phyloP scores from a whole-genome alignment of 441 rosid genomes.

The Monsonia emarginata region DNA sequence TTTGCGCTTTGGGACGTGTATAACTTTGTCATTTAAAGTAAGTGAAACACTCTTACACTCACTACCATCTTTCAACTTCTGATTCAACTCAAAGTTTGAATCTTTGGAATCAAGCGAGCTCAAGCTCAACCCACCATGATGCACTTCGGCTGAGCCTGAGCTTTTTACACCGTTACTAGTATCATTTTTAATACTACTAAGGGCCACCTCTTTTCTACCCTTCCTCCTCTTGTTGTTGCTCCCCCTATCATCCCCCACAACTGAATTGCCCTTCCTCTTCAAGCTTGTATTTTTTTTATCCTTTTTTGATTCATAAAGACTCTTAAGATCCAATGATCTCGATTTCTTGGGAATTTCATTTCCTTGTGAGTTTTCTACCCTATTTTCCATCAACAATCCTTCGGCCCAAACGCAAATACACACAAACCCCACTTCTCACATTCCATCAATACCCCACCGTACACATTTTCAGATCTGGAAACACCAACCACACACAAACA shows the following conservation, averaged over 20 bases:
- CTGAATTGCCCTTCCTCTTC: slow-evolving; percentile 49
- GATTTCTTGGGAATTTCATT: slow-evolving; percentile 60
- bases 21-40: slow-evolving; percentile 35
- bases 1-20: slow-evolving; percentile 61
- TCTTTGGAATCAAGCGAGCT: slow-evolving; percentile 29
- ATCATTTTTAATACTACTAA: slow-evolving; percentile 41
- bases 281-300: slow-evolving; percentile 30
- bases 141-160: slow-evolving; percentile 35
- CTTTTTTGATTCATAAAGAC: slow-evolving; percentile 48
- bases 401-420: slow-evolving; percentile 39
- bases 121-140: slow-evolving; percentile 31
- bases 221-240: slow-evolving; percentile 43
- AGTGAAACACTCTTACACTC: slow-evolving; percentile 36
- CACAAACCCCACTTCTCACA: slow-evolving; percentile 36
- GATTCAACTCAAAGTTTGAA: slow-evolving; percentile 31
- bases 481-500: slow-evolving; percentile 24
- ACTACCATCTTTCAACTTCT: slow-evolving; percentile 25
- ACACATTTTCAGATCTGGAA: slow-evolving; percentile 66
- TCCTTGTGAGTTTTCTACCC: slow-evolving; percentile 55
- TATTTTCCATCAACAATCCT: slow-evolving; percentile 71
- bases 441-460: slow-evolving; percentile 34
- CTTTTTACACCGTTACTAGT: slow-evolving; percentile 31
- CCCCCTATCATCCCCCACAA: slow-evolving; percentile 31
- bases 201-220: slow-evolving; percentile 45
- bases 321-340: slow-evolving; percentile 85